Percentiles rank a stretch among this genome's conserved stretches.
phyloP scores from a whole-genome alignment of 2,329 filamentous ascomycete genomes.

The Fusarium fujikuroi region DNA sequence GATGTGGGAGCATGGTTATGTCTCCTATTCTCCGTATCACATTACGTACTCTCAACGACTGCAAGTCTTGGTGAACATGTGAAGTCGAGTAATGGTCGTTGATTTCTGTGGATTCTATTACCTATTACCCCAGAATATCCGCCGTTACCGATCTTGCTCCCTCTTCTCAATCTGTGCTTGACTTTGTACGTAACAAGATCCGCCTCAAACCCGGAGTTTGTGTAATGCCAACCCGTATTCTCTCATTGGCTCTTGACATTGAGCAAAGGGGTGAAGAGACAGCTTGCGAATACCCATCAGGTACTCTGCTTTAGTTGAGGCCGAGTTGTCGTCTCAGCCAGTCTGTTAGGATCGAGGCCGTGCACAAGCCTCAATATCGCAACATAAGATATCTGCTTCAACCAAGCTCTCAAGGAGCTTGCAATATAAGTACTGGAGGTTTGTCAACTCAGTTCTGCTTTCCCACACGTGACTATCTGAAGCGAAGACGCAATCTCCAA shows the following conservation, averaged over 20 bases:
- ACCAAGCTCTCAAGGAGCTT: background rate
- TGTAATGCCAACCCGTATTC: background rate
- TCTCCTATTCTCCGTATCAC: background rate
- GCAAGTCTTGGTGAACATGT: background rate
- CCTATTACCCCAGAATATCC: constrained; percentile 12
- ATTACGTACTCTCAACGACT: background rate
- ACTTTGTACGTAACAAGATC: constrained; percentile 31
- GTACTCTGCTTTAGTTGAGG: too few relatives aligned
- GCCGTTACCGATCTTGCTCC: background rate
- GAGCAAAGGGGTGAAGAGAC: background rate
- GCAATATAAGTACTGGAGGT: background rate
- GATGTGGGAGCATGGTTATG: background rate
- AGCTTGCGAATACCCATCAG: background rate
- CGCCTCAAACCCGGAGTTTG: background rate
- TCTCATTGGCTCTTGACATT: background rate
- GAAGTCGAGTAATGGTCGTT: background rate
- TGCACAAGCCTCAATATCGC: background rate
- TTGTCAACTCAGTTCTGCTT: background rate
- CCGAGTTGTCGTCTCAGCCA: background rate
- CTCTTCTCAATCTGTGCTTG: constrained; percentile 3
- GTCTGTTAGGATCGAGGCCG: background rate
- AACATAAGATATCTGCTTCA: background rate
- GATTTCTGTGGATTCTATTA: background rate
- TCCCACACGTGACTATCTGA: background rate
- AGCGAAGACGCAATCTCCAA: constrained; percentile 17